Base-by-base conservation (phyloP, 2,329 filamentous ascomycete species). In the Epichloe uncinata region DNA sequence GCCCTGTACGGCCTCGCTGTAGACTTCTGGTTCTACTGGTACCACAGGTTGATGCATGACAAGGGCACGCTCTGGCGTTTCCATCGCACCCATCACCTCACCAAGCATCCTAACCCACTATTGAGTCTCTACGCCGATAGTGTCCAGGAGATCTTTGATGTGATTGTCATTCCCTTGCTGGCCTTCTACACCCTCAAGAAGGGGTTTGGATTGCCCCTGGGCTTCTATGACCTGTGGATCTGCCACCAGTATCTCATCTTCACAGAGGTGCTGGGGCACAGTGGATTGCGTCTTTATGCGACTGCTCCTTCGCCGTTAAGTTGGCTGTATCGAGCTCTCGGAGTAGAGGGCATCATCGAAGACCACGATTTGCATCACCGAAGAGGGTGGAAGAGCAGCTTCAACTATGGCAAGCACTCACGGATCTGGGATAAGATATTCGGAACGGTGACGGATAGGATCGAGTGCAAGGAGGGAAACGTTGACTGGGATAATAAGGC, bases 151-250 rank as follows among this genome's bases (percentile, higher is more conserved):
- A 55, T 70, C 7, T 66, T 69, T 50, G 68, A 72, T 47, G 67
- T 71, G 33, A 63, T 61, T 6, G 65, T 63, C n/a, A 64, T 72
- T 8, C 69, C 69, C 0, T 51, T 70, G 18, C 53, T 69, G 47
- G 63, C 69, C 2, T 72, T 63, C 53, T 58, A 58, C 40, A 65
- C 60, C 1, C 50, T 71, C 36, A 66, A 62, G 49, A 9, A 52
- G n/a, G 42, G n/a, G 4, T 8, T 60, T 35, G 67, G 68, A 0
- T 45, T 71, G 4, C 69, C 68, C 0, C 67, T 72, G 65, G 68
- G 67, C 2, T 73, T 73, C 54, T 71, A 72, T 45, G 69, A 71
- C 41, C 70, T 66, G 68, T 73, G 69, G 69, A 53, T 73, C 16
- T 72, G 69, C 54, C 65, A 71, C 47, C 61, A 68, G 48, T 73